Percentiles rank a stretch among this genome's conserved stretches.
Conservation (phyloP, 106 monocot species). For the Chionographis japonica region DNA sequence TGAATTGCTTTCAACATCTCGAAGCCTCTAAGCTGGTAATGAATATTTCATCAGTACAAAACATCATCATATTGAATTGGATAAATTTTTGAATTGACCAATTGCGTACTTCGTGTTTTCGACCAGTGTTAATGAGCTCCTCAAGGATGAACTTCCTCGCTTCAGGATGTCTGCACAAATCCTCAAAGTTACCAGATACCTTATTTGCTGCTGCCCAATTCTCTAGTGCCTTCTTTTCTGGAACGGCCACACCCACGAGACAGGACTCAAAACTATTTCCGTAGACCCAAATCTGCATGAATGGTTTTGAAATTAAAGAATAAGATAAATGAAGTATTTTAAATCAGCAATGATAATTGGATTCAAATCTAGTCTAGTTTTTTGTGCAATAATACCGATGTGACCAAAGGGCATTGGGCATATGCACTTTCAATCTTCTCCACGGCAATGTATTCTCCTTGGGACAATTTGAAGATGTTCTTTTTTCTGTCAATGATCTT, state of each 20-base stretch:
- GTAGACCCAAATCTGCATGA: constrained; percentile 75
- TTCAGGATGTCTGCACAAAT: constrained; percentile 62
- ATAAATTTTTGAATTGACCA: not conserved
- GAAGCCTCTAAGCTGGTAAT: constrained; percentile 66
- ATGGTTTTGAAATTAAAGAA: not conserved
- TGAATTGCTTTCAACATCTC: constrained; percentile 83
- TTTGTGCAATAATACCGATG: constrained; percentile 29
- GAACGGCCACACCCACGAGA: constrained; percentile 75
- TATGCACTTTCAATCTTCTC: constrained; percentile 76
- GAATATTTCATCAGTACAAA: not conserved
- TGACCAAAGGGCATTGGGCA: constrained; percentile 49
- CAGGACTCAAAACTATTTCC: constrained; percentile 95
- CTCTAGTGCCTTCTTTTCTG: constrained; percentile 72
- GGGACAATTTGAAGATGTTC: constrained; percentile 96
- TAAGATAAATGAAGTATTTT: too few relatives aligned
- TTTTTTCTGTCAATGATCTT: constrained; percentile 99
- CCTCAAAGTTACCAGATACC: constrained; percentile 41
- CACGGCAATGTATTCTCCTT: constrained; percentile 94
- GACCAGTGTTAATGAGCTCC: constrained; percentile 67
- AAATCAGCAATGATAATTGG: too few relatives aligned
- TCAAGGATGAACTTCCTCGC: constrained; percentile 61
- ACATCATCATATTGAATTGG: not conserved
- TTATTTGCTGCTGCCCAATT: constrained; percentile 74
- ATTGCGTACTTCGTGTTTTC: constrained; percentile 42
- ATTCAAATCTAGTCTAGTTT: not conserved